Base-by-base conservation (phyloP, 306 rosid species). In the Notholithocarpus densiflorus region DNA sequence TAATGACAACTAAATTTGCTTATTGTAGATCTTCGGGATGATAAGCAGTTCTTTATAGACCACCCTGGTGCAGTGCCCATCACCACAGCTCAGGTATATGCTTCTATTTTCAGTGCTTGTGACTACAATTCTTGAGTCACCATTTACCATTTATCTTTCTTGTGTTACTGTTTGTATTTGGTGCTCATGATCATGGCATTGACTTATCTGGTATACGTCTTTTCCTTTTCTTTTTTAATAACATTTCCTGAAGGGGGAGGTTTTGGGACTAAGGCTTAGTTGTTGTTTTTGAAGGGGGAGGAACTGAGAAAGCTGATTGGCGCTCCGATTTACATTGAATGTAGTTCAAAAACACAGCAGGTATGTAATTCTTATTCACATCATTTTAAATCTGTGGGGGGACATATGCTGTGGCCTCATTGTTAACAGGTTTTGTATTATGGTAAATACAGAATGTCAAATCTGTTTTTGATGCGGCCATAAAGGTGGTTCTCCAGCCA, bases 301-400 rank as follows among this genome's bases (percentile, higher is more conserved):
- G 98, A 95, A 56, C 90, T 95, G 51, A 89, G 89, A 75, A 92
- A 92, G 83, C 90, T 90, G 40, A 95, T 95, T 6, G 96, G 98
- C 17, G 94, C 98, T 66, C 98, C 92, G 1, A 86, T 84, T 83
- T 95, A 91, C 87, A 88, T 91, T 24, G 98, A 95, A 77, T 95
- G 98, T 65, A 95, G 98, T 86, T 95, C 98, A 45, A 95, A 95
- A 89, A 92, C 98, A 26, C 98, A 95, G 82, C 92, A 91, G 94
- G 98, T 92, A 84, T 62, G 70, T 77, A 79, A 59, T 80, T 82
- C 66, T 75, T 75, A 75, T 23, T 76, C 62, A 32, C 72, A 68
- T 80, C 65, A 27, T 56, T 77, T 37, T 24, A 79, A 75, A 11
- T 56, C 54, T 26, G 19, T 12, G 37, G 31, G 56, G 72, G 53